Percentiles rank a stretch among this genome's conserved stretches.
These are phyloP conservation scores for Silene conica DNA, from an alignment of 148 eudicot genomes.

Conservation along the genomic window DNA sequence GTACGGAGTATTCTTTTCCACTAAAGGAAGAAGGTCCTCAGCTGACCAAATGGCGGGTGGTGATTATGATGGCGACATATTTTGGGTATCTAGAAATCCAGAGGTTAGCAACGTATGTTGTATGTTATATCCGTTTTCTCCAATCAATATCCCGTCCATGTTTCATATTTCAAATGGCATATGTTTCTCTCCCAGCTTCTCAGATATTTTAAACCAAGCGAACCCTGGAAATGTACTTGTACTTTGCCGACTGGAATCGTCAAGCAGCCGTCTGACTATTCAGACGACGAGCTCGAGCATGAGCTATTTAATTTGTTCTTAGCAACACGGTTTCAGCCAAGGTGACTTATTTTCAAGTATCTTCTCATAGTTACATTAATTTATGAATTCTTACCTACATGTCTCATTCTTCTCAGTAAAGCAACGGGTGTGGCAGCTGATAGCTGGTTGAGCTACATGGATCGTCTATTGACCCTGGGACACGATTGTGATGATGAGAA, in stretches of 20 bases:
- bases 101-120: too few species aligned
- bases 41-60: too few species aligned
- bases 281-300: conserved; percentile 39
- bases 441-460: conserved; percentile 68
- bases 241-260: conserved; percentile 22
- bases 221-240: conserved; percentile 48
- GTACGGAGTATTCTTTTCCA: too few species aligned
- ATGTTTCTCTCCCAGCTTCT: too few species aligned
- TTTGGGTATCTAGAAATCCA: too few species aligned
- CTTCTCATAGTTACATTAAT: too few species aligned
- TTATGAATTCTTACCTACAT: not conserved
- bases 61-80: too few species aligned
- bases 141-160: too few species aligned
- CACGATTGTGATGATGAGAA: conserved; percentile 36
- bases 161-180: too few species aligned
- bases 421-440: conserved; percentile 55
- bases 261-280: conserved; percentile 35
- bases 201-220: conserved; percentile 36
- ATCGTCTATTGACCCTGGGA: conserved; percentile 49
- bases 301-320: conserved; percentile 42
- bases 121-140: too few species aligned
- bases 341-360: conserved; percentile 41
- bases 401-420: conserved; percentile 36
- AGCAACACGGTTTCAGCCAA: conserved; percentile 35
- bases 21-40: too few species aligned